Percentiles rank a stretch among this genome's conserved stretches.
phyloP scores from a whole-genome alignment of 148 eudicot species.

The Bassia scoparia region DNA sequence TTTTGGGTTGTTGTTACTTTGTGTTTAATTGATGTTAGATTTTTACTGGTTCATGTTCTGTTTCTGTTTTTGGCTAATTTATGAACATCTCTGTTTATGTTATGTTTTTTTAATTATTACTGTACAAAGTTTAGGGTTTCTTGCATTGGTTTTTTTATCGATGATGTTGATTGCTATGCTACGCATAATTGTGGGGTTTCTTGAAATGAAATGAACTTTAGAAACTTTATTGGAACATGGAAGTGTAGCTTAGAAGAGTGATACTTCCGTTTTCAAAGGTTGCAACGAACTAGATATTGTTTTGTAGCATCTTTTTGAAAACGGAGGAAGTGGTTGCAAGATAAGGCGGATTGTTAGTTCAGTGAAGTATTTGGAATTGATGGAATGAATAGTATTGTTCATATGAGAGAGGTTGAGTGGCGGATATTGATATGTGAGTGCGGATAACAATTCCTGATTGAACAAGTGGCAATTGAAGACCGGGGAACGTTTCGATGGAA shows the following conservation, averaged over 20 bases:
- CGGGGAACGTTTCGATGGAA: not conserved
- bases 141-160: not conserved
- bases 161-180: not conserved
- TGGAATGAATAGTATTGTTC: too few species aligned
- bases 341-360: too few species aligned
- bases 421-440: not conserved
- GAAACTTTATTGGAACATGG: not conserved
- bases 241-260: not conserved
- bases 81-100: not conserved
- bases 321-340: too few species aligned
- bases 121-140: not conserved
- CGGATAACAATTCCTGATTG: not conserved
- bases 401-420: too few species aligned
- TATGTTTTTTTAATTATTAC: not conserved
- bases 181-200: conserved; percentile 7
- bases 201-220: conserved; percentile 1
- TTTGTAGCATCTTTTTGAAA: too few species aligned
- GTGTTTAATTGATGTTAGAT: not conserved
- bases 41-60: not conserved
- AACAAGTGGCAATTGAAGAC: not conserved
- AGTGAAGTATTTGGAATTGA: too few species aligned
- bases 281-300: too few species aligned
- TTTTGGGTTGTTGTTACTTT: conserved; percentile 1
- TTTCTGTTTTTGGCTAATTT: not conserved
- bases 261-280: too few species aligned